Evolutionary conservation across 441 rosid species (phyloP), one percentile per base, ranked within the genome.

Genomic region (Bruguiera hainesii): DNA sequence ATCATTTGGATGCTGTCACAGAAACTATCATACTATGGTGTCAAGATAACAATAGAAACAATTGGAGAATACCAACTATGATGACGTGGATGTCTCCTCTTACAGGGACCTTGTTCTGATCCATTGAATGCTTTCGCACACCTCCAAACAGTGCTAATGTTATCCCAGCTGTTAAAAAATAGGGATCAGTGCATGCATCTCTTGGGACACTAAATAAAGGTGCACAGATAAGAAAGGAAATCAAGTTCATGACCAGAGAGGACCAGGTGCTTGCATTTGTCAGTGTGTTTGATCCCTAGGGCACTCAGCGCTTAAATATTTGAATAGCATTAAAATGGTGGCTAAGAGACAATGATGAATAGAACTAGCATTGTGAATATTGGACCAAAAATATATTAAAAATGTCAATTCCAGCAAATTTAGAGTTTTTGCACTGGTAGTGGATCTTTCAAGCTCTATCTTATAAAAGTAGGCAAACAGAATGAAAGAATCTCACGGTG

Each of bases 51-150:
- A 50, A 55, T 55, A 73, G 67, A 61, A 69, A 4, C 67, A 59
- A 7, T 23, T 64, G 49, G 61, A 72, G 61, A 89, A 77, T 89
- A 92, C 99, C 99, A 52, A 95, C 99, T 78, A 95, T 79, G 63
- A 95, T 86, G 79, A 90, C 96, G 80, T 95, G 99, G 78, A 95
- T 89, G 82, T 95, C 99, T 84, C 99, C 99, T 82, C 99, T 84
- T 64, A 95, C 98, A 59, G 99, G 98, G 75, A 95, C 99, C 89
- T 95, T 95, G 82, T 90, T 92, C 68, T 68, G 78, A 77, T 95
- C 93, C 88, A 80, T 80, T 25, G 96, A 79, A 82, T 95, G 88
- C 89, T 95, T 95, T 49, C 97, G 83, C 64, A 89, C 97, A 62
- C 99, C 99, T 78, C 99, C 99, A 82, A 92, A 89, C 71, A 95